Conservation (phyloP, 257 asterid species). For the Ilex aquifolium region DNA sequence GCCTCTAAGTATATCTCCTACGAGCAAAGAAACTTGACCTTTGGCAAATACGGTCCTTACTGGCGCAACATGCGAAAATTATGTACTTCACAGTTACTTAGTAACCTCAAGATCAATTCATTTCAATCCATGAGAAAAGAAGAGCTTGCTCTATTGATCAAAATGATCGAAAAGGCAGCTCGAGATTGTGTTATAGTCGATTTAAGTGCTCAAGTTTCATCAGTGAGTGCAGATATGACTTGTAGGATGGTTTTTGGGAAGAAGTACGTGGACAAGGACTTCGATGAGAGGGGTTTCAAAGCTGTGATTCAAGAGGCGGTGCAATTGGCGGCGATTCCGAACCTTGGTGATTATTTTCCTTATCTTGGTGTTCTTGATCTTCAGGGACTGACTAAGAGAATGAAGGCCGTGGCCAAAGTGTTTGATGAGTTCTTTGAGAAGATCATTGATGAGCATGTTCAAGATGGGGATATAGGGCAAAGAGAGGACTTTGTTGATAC, state of each 20-base stretch:
- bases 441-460: no score
- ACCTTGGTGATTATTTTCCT: no score
- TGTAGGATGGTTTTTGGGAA: conserved; percentile 14
- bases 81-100: no score
- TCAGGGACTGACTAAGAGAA: no score
- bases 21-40: conserved; percentile 1
- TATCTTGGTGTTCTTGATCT: no score
- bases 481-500: not conserved
- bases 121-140: conserved; percentile 7
- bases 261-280: not conserved
- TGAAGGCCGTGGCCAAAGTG: no score
- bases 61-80: not conserved
- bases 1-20: conserved; percentile 4
- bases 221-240: conserved; percentile 2
- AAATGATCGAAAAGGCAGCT: not conserved
- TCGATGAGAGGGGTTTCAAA: no score
- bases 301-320: no score
- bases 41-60: conserved; percentile 5
- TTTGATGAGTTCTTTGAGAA: no score
- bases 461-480: not conserved
- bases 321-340: no score
- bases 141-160: not conserved
- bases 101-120: conserved; percentile 2
- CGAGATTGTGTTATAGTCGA: not conserved
- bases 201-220: conserved; percentile 1